Evolutionary conservation across 78 protist species (phyloP).

Genomic region (Salpingoeca rosetta): DNA sequence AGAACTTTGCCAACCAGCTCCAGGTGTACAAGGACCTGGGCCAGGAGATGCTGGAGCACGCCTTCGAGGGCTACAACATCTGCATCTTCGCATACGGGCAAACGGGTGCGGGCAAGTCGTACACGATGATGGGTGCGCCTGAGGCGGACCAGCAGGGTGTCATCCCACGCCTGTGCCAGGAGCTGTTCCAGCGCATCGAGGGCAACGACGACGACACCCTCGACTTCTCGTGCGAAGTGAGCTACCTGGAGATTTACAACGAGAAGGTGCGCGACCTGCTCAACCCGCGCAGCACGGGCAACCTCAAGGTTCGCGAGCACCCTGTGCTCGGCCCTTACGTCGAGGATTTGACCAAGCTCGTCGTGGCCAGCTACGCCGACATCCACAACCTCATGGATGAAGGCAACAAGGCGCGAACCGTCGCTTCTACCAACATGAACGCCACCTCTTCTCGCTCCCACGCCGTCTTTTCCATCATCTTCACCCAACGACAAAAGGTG

Average conservation of each 20-base stretch:
- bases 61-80: slow-evolving; percentile 43
- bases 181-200: background rate
- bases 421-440: slow-evolving; percentile 72
- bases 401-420: slow-evolving; percentile 36
- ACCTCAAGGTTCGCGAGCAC: background rate
- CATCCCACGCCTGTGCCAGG: slow-evolving; percentile 27
- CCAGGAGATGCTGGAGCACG: slow-evolving; percentile 29
- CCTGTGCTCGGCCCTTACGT: background rate
- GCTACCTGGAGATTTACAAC: slow-evolving; percentile 63
- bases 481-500: background rate
- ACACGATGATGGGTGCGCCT: slow-evolving; percentile 2
- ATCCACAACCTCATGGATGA: slow-evolving; percentile 14
- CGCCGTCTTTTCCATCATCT: slow-evolving; percentile 38
- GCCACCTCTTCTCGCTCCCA: slow-evolving; percentile 53
- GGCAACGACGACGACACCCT: background rate
- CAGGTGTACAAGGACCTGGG: slow-evolving; percentile 45
- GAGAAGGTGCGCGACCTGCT: slow-evolving; percentile 60
- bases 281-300: background rate
- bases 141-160: slow-evolving; percentile 4
- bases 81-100: slow-evolving; percentile 73
- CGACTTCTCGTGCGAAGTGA: background rate
- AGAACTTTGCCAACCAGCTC: slow-evolving; percentile 39
- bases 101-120: slow-evolving; percentile 56
- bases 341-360: slow-evolving; percentile 5
- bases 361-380: slow-evolving; percentile 1